Evolutionary conservation across 768 basidiomycete species (phyloP), one percentile per base, ranked within the genome.

Genomic region (Termitomyces eurrhizus): DNA sequence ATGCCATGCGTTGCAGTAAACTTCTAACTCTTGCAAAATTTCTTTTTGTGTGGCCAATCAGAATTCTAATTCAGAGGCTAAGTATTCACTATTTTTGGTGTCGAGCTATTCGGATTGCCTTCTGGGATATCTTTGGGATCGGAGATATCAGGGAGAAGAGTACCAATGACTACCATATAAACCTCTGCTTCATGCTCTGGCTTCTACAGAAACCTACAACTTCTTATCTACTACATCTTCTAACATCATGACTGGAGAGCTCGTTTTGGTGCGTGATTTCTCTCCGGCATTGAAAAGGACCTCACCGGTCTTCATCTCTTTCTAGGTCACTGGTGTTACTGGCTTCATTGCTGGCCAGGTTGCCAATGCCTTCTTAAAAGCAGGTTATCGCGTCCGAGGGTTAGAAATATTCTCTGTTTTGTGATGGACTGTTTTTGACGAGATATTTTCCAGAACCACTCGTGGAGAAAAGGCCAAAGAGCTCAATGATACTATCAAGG

Each of bases 291-390:
- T 52, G 24, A 16, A 12, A 41, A 50, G 36, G 21, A 32, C 35
- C 16, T 57, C 36, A 48, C 45, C 9, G n/a, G 24, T n/a, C 44
- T 18, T 21, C 12, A 59, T 32, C 33, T 33, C 35, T 35, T 32
- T 50, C 33, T 46, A 78, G 77, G 74, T 79, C 39, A 79, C 77
- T 61, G 78, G 78, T 42, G 65, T 72, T 18, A 72, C 74, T 53
- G 78, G 78, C 41, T 78, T 75, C 66, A 69, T 78, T 39, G 78
- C 73, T 57, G 71, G 75, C 9, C 76, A 78, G 52, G 71, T 78
- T 8, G 75, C 72, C 48, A 64, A 72, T 36, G 62, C 68, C 36
- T 65, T 76, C 32, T 58, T 78, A 21, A 67, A 68, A 35, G 69
- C 62, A 26, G 77, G 77, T 14, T 78, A 76, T 62, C 68, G 71